Percentiles rank a stretch among this genome's conserved stretches.
phyloP scores from a whole-genome alignment of 2,329 filamentous ascomycete species.

The Catunica adiposa region DNA sequence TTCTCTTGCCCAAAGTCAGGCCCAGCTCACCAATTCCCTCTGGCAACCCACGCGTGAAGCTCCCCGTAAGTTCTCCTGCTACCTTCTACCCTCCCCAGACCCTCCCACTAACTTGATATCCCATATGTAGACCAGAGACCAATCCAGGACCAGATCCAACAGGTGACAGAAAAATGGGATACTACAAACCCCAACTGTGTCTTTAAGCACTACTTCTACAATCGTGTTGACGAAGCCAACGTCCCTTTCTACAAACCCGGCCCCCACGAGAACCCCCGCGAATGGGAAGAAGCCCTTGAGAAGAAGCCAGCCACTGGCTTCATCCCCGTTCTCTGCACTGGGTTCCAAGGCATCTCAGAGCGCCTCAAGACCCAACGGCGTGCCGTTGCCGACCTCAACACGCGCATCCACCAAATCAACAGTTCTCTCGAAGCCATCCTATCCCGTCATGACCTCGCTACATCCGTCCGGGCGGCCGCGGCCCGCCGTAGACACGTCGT shows the following conservation, averaged over 20 bases:
- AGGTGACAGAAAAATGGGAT: conserved; percentile 59
- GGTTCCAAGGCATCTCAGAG: conserved; percentile 55
- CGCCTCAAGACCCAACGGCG: conserved; percentile 57
- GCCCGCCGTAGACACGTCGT: conserved; percentile 56
- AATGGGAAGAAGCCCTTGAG: conserved; percentile 71
- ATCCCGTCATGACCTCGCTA: conserved; percentile 59
- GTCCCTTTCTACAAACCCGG: conserved; percentile 63
- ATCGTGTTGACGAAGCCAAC: conserved; percentile 57
- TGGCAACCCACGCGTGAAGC: conserved; percentile 37
- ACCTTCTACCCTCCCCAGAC: conserved; percentile 7
- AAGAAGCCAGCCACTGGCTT: conserved; percentile 62
- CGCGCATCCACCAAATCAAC: conserved; percentile 65
- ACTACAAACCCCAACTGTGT: conserved; percentile 49
- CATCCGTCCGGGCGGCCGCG: conserved; percentile 56
- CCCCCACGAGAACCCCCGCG: conserved; percentile 53
- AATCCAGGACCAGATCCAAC: conserved; percentile 55
- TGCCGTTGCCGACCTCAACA: conserved; percentile 53
- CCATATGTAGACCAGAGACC: conserved; percentile 43
- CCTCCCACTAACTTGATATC: neutral
- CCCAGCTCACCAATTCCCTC: conserved; percentile 32
- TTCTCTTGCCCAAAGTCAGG: conserved; percentile 28
- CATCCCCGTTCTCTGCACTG: conserved; percentile 60
- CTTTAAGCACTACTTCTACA: conserved; percentile 79
- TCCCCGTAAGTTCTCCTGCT: conserved; percentile 25
- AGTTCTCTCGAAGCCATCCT: conserved; percentile 54